Evolutionary conservation across 345 rosid species (phyloP).

Genomic region (Melastoma malabathricum): DNA sequence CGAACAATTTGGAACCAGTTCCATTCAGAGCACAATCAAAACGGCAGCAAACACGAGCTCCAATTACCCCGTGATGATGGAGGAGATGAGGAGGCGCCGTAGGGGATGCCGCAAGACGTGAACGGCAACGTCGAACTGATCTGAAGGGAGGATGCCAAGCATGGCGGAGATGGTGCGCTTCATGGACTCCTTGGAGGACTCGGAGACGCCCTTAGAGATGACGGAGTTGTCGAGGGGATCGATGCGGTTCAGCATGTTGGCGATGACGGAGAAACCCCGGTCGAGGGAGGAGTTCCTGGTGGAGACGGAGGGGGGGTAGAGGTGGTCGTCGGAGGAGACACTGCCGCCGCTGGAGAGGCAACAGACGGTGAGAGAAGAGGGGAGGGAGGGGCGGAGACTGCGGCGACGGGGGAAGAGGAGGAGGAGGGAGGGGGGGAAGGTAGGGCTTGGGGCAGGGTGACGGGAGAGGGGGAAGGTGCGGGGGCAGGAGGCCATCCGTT

Average conservation of each 20-base stretch:
- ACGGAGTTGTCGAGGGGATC: conserved; percentile 69
- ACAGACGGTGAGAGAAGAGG: conserved; percentile 21
- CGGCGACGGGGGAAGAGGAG: conserved; percentile 9
- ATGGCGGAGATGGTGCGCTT: conserved; percentile 81
- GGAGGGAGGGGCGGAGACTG: conserved; percentile 11
- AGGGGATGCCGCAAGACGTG: conserved; percentile 50
- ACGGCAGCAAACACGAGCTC: too few relatives aligned
- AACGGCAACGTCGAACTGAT: conserved; percentile 53
- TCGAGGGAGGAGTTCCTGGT: conserved; percentile 57
- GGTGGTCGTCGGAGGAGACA: conserved; percentile 61
- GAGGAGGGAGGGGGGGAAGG: background rate
- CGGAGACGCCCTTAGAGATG: conserved; percentile 72
- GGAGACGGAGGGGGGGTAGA: conserved; percentile 64
- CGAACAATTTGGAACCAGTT: too few relatives aligned
- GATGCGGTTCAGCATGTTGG: conserved; percentile 61
- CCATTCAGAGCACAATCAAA: too few relatives aligned
- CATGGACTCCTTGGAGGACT: conserved; percentile 81
- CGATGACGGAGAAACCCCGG: conserved; percentile 63
- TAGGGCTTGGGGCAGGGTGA: background rate
- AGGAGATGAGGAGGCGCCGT: conserved; percentile 53
- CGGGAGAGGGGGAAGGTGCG: conserved; percentile 3
- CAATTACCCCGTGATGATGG: conserved; percentile 77
- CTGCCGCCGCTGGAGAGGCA: conserved; percentile 42
- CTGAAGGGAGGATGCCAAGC: conserved; percentile 88
- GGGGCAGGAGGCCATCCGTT: conserved; percentile 8